Evolutionary conservation across 176 grass and related monocot genomes (phyloP), one percentile per base, ranked within the genome.

Genomic region (Echinochloa phyllopogon): DNA sequence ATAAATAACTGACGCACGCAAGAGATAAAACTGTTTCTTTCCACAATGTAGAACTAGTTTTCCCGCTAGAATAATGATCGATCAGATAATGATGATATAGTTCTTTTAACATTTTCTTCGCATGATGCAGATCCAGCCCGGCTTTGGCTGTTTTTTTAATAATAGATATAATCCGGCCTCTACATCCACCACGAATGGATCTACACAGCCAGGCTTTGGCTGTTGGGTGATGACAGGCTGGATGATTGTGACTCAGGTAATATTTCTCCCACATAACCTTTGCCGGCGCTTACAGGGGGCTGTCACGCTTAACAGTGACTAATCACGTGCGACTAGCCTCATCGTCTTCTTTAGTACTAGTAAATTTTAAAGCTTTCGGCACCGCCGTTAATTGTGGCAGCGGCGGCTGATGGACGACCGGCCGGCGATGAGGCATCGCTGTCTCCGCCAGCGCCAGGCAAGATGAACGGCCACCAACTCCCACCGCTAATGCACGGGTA

Each of bases 301-400:
- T 59, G 75, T 60, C 69, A 59, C 61, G 12, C 13, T 80, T 75
- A 74, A 85, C 50, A 85, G 48, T 75, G 69, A 80, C 82, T 51
- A 43, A 85, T 89, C 70, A 76, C 88, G 66, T 63, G 77, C 33
- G 18, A 37, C 23, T 52, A 8, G 13, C 37, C 77, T 71, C 62
- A 64, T 77, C 82, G 0, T 62, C 65, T 66, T 51, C 44, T 50
- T 80, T 52, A 51, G 25, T 55, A 82, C 0, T 3, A 41, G 39
- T 24, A 38, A 39, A 11, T 12, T 3, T 51, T 43, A 39, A 33
- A 57, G 37, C 53, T 23, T 17, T 29, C 29, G 17, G 14, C 56
- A 49, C 77, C 45, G 29, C 71, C 43, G 10, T 74, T 4, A 18
- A 23, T 3, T 33, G 15, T 10, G 6, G 66, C 53, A 57, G 75